Percentiles rank a stretch among this genome's conserved stretches.
phyloP scores from a whole-genome alignment of 345 rosid genomes.

The Lepidium aucheri region DNA sequence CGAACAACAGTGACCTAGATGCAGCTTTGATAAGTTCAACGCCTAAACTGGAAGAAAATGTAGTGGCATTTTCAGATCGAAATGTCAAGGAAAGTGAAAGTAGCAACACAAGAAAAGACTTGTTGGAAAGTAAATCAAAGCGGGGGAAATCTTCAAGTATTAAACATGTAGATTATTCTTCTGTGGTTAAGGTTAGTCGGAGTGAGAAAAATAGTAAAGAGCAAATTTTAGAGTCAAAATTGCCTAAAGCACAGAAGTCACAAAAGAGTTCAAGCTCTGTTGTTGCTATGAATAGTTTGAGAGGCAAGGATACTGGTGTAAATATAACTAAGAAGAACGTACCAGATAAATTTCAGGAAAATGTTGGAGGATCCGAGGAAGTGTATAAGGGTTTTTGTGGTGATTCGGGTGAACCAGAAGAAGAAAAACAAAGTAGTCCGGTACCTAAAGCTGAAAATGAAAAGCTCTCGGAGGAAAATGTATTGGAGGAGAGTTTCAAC shows the following conservation, averaged over 20 bases:
- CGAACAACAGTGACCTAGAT: background rate
- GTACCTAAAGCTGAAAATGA: slow-evolving; percentile 16
- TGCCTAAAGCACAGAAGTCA: slow-evolving; percentile 29
- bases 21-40: slow-evolving; percentile 27
- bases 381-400: slow-evolving; percentile 29
- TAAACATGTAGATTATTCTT: slow-evolving; percentile 23
- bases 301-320: slow-evolving; percentile 33
- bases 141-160: slow-evolving; percentile 32
- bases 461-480: slow-evolving; percentile 12
- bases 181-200: slow-evolving; percentile 36
- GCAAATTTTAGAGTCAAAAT: slow-evolving; percentile 27
- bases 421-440: slow-evolving; percentile 24
- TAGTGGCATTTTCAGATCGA: slow-evolving; percentile 28
- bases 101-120: slow-evolving; percentile 37
- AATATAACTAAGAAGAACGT: slow-evolving; percentile 35
- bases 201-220: slow-evolving; percentile 31
- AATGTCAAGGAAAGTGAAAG: slow-evolving; percentile 41
- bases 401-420: slow-evolving; percentile 27
- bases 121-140: slow-evolving; percentile 31
- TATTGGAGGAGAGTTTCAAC: slow-evolving; percentile 1
- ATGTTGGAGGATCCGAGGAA: slow-evolving; percentile 40
- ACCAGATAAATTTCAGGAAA: slow-evolving; percentile 36
- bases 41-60: slow-evolving; percentile 33
- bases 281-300: slow-evolving; percentile 35
- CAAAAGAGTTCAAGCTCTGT: slow-evolving; percentile 14